These are phyloP conservation scores for Geosmithia morbida DNA, from an alignment of 2,329 filamentous ascomycete species.

Conservation along the genomic window DNA sequence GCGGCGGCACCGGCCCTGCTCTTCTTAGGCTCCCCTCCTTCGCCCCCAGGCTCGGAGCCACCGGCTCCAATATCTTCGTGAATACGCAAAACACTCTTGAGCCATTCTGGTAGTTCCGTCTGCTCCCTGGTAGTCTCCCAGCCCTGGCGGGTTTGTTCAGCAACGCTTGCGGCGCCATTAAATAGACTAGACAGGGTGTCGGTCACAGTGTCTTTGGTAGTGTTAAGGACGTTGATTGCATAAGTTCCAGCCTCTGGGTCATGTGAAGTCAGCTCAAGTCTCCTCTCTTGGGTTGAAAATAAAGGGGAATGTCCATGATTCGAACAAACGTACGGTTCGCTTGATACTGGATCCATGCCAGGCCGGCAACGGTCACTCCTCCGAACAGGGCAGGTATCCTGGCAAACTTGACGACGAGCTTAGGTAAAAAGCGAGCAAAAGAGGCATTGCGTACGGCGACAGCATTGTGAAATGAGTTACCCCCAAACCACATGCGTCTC, in stretches of 20 bases:
- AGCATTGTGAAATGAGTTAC: slow-evolving; percentile 74
- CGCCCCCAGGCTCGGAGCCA: slow-evolving; percentile 28
- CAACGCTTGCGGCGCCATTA: slow-evolving; percentile 58
- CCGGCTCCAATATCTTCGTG: slow-evolving; percentile 45
- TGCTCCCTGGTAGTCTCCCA: slow-evolving; percentile 76
- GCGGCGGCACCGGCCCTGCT: slow-evolving; percentile 46
- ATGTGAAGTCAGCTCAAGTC: background rate
- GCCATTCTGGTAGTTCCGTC: slow-evolving; percentile 58
- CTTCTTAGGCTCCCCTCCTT: slow-evolving; percentile 34
- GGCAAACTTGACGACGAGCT: slow-evolving; percentile 78
- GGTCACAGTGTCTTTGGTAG: slow-evolving; percentile 57
- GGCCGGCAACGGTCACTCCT: slow-evolving; percentile 68
- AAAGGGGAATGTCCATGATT: background rate
- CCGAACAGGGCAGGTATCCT: slow-evolving; percentile 86
- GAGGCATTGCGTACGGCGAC: slow-evolving; percentile 49
- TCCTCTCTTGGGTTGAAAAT: background rate
- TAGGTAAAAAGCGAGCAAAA: slow-evolving; percentile 58
- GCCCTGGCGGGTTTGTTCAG: slow-evolving; percentile 63
- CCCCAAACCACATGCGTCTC: slow-evolving; percentile 60
- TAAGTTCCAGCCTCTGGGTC: slow-evolving; percentile 31
- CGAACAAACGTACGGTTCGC: slow-evolving; percentile 53
- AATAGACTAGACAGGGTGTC: slow-evolving; percentile 56
- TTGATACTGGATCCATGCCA: slow-evolving; percentile 94
- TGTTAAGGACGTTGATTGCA: slow-evolving; percentile 51
- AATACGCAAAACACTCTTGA: slow-evolving; percentile 54